Percentiles rank a stretch among this genome's conserved stretches.
phyloP scores from a whole-genome alignment of 768 basidiomycete genomes.

The Hirschioporus abietinus region DNA sequence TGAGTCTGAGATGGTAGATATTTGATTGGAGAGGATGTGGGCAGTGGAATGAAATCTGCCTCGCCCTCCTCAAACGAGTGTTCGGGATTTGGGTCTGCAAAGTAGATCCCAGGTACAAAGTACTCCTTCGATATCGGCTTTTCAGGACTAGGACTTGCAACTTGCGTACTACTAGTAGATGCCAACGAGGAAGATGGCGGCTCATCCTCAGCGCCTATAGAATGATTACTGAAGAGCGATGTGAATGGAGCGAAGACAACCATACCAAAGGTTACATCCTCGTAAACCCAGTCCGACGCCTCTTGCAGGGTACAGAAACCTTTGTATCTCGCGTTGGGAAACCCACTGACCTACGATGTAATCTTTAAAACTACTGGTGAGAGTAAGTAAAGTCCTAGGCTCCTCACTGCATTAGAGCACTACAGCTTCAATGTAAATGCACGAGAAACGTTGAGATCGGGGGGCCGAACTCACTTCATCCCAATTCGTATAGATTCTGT shows the following conservation, averaged over 20 bases:
- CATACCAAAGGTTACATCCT: neutral
- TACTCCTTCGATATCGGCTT: neutral
- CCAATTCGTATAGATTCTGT: constrained; percentile 55
- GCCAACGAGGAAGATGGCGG: neutral
- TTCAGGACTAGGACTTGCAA: neutral
- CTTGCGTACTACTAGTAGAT: neutral
- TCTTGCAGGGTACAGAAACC: neutral
- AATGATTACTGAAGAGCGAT: neutral
- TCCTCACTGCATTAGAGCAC: neutral
- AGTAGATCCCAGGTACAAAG: neutral
- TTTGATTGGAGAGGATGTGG: constrained; percentile 1
- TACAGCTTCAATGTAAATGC: neutral
- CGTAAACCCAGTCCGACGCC: neutral
- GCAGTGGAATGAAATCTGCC: constrained; percentile 4
- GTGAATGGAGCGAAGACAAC: neutral
- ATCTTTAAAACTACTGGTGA: neutral
- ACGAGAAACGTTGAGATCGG: neutral
- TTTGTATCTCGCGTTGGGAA: constrained; percentile 3
- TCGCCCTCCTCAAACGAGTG: constrained; percentile 5
- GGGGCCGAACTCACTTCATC: constrained; percentile 40
- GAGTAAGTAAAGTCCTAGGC: neutral
- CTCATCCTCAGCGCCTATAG: neutral
- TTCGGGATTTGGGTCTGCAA: neutral
- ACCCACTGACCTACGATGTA: constrained; percentile 2
- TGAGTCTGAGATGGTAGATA: constrained; percentile 19